A percentile compares a stretch with the other conserved stretches of the same genome.
phyloP scores from a whole-genome alignment of 352 stramenopile species.

The Phytopythium chamaehyphon region DNA sequence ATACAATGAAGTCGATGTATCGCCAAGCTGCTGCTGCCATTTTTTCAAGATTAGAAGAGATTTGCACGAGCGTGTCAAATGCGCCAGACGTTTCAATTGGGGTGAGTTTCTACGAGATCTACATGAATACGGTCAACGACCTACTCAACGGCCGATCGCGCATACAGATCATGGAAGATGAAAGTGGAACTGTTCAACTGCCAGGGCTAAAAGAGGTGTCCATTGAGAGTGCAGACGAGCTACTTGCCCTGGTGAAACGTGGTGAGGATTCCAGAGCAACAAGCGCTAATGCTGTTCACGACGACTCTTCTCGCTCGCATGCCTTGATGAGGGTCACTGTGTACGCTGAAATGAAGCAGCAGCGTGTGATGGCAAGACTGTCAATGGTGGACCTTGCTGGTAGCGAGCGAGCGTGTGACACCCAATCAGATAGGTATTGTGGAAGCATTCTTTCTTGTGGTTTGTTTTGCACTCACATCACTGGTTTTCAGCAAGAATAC shows the following conservation, averaged over 20 bases:
- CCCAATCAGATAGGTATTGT: constrained; percentile 69
- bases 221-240: constrained; percentile 70
- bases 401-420: constrained; percentile 93
- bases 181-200: constrained; percentile 89
- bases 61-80: not conserved
- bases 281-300: constrained; percentile 94
- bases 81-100: constrained; percentile 54
- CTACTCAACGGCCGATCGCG: constrained; percentile 86
- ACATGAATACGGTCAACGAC: constrained; percentile 94
- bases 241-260: constrained; percentile 88
- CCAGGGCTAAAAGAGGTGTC: constrained; percentile 88
- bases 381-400: constrained; percentile 93
- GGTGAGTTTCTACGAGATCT: constrained; percentile 96
- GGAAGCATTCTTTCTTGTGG: not conserved
- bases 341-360: constrained; percentile 17
- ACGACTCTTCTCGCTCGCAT: constrained; percentile 91
- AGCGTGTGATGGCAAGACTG: constrained; percentile 32
- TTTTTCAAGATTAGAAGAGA: constrained; percentile 37
- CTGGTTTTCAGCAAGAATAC: constrained; percentile 62
- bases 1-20: constrained; percentile 90
- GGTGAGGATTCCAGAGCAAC: constrained; percentile 90
- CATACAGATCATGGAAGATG: constrained; percentile 93
- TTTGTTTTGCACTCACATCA: not conserved
- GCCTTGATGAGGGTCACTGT: constrained; percentile 89
- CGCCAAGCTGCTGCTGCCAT: constrained; percentile 54